Evolutionary conservation across 805 yeast species (phyloP), one percentile per base, ranked within the genome.

Genomic region (Saturnispora saitoi): DNA sequence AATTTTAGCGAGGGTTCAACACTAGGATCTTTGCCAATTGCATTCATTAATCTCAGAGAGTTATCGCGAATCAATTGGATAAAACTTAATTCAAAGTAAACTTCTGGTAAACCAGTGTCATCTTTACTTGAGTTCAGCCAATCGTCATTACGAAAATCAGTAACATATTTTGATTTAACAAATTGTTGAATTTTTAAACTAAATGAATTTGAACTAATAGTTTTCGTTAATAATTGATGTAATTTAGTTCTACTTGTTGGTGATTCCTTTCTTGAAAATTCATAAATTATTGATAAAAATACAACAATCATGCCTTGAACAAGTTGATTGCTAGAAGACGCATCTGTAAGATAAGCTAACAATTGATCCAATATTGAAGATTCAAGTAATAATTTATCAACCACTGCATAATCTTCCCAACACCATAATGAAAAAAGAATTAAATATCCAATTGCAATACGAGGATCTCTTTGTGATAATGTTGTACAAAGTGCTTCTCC

Each of bases 101-200:
- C 84, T 50, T 80, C 78, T 0, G 98, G 99, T 38, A 91, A 72
- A 1, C 99, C 99, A 1, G 95, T 80, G 2, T 80, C 82, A 60
- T 88, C 96, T 53, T 76, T 74, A 4, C 71, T 70, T 2, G 81
- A 77, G 15, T 71, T 68, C 22, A 77, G 63, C 26, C 77, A 68
- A 20, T 70, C 68, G 1, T 72, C 73, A 3, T 71, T 74, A n/a
- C 75, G 78, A 53, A 77, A 83, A 48, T 77, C 74, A 9, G 75
- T 71, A 57, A 88, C 79, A 6, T 66, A 58, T 0, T 75, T 62
- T 49, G 72, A 70, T 42, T 84, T 85, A 52, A 81, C 78, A 56
- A 93, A 80, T 58, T 85, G 87, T 45, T 78, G 78, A 3, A 91
- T 73, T 55, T 83, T 82, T 44, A 85, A 72, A 3, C 82, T 71